These are phyloP conservation scores for Ophiostoma novo-ulmi DNA, from an alignment of 2,329 filamentous ascomycete species.

Conservation along the genomic window DNA sequence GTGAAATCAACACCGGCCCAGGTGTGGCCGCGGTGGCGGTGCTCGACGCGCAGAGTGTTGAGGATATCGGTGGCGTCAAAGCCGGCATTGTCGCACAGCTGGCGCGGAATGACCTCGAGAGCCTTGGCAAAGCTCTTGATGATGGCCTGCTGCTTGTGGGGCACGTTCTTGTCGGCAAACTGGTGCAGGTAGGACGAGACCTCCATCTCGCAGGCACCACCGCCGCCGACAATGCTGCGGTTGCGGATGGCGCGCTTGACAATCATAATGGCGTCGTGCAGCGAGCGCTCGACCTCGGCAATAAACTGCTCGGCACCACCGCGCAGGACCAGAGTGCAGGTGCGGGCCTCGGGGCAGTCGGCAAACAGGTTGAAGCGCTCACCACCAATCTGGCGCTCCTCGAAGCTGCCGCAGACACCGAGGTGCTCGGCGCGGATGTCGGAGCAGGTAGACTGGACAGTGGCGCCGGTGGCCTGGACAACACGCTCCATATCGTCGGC, in stretches of 20 bases:
- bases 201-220: conserved; percentile 95
- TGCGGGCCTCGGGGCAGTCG: conserved; percentile 91
- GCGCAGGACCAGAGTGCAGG: conserved; percentile 89
- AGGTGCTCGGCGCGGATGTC: conserved; percentile 87
- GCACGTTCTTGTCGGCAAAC: conserved; percentile 87
- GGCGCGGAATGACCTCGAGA: conserved; percentile 90
- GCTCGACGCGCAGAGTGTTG: conserved; percentile 92
- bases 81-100: conserved; percentile 96
- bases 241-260: conserved; percentile 97
- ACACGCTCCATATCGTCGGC: conserved; percentile 93
- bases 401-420: conserved; percentile 82
- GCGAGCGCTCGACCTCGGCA: conserved; percentile 91
- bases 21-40: conserved; percentile 84
- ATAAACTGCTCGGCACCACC: conserved; percentile 99
- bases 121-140: conserved; percentile 98
- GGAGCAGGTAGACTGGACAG: conserved; percentile 90
- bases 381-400: conserved; percentile 94
- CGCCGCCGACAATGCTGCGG: conserved; percentile 88
- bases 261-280: conserved; percentile 99
- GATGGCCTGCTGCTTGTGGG: conserved; percentile 92
- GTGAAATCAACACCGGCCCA: conserved; percentile 97
- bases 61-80: conserved; percentile 98
- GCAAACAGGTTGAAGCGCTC: conserved; percentile 99
- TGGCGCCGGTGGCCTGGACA: conserved; percentile 87
- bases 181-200: conserved; percentile 87